Evolutionary conservation across 805 yeast genomes (phyloP).

Genomic region (Yarrowia hollandica): DNA sequence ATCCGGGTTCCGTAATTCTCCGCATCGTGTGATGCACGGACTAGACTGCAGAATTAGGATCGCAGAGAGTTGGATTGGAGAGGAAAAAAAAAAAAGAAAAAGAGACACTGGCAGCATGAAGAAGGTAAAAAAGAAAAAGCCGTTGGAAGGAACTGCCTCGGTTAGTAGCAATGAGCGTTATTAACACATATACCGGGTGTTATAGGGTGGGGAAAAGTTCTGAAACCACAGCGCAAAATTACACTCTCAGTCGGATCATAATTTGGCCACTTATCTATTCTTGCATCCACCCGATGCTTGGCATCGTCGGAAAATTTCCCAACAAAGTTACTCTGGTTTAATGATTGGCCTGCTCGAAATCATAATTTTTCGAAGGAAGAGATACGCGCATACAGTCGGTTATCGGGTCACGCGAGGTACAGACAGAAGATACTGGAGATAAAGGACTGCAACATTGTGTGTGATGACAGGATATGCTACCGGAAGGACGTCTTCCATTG

Average conservation of each 20-base stretch:
- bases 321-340: slow-evolving; percentile 11
- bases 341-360: slow-evolving; percentile 11
- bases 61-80: background rate
- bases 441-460: no score
- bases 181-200: background rate
- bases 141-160: background rate
- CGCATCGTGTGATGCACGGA: slow-evolving; percentile 23
- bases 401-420: slow-evolving; percentile 17
- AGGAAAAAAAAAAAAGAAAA: background rate
- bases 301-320: slow-evolving; percentile 20
- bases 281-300: slow-evolving; percentile 8
- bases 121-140: background rate
- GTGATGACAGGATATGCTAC: no score
- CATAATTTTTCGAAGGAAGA: background rate
- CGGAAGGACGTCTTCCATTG: background rate
- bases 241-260: slow-evolving; percentile 2
- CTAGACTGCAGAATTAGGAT: slow-evolving; percentile 22
- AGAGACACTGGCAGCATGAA: background rate
- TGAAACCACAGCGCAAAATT: no score
- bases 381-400: slow-evolving; percentile 2
- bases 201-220: slow-evolving; percentile 1
- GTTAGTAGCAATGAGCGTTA: background rate
- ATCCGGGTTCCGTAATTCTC: slow-evolving; percentile 18
- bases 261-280: slow-evolving; percentile 16
- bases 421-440: no score